A percentile compares a stretch with the other conserved stretches of the same genome.
phyloP scores from a whole-genome alignment of 2,329 filamentous ascomycete genomes.

The Xylariaceae sp. region DNA sequence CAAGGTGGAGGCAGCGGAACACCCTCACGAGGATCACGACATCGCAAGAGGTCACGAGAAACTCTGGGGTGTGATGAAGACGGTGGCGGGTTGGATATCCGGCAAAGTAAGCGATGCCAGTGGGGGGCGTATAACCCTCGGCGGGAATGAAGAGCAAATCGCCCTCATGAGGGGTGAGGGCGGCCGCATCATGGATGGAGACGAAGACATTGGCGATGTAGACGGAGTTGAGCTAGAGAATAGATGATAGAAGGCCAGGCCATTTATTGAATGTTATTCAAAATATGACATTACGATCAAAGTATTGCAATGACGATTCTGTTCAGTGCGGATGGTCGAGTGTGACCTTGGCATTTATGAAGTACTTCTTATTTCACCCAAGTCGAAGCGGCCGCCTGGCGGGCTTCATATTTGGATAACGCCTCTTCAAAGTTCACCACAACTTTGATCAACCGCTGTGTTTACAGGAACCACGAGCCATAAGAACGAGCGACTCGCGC shows the following conservation, averaged over 20 bases:
- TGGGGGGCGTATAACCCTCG: conserved; percentile 54
- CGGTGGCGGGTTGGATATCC: conserved; percentile 54
- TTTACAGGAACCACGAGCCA: no score
- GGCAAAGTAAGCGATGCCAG: conserved; percentile 48
- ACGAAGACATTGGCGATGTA: conserved; percentile 44
- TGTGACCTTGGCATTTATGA: no score
- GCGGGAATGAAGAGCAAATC: conserved; percentile 25
- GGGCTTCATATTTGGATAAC: no score
- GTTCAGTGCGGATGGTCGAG: no score
- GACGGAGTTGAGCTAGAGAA: conserved; percentile 31
- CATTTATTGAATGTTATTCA: no score
- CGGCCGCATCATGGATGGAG: conserved; percentile 44
- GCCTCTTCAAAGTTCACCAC: no score
- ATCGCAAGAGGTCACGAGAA: conserved; percentile 57
- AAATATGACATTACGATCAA: no score
- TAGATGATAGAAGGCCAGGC: conserved; percentile 14
- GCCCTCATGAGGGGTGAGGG: conserved; percentile 16
- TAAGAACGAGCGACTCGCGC: no score
- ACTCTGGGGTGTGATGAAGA: conserved; percentile 57
- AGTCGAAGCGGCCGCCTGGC: no score
- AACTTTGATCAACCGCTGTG: no score
- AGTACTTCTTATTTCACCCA: no score
- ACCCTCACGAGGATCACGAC: conserved; percentile 56
- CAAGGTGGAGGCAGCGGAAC: conserved; percentile 84
- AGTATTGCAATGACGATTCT: no score